Evolutionary conservation across 2,329 filamentous ascomycete species (phyloP), one percentile per base, ranked within the genome.

Genomic region (Colletotrichum siamense): DNA sequence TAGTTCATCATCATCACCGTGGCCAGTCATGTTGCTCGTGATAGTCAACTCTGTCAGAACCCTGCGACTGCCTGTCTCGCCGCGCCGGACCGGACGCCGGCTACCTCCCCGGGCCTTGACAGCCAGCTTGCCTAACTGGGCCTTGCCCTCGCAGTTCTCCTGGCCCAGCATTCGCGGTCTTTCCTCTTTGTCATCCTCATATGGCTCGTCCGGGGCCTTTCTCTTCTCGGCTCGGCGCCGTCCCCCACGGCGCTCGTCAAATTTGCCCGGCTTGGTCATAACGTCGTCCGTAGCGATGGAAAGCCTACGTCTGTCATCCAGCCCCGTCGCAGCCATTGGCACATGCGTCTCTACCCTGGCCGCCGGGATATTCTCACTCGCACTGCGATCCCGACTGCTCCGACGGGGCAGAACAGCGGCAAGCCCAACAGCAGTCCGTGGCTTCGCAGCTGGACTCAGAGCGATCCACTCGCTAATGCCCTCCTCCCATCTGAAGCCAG

Each of bases 381-480:
- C 68, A 18, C 28, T 13, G 57, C 8, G 39, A 32, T n/a, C 36
- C 57, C 63, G 63, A 44, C 49, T 34, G 61, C 36, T 59, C 16
- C 68, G 68, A 59, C 72, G 61, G 18, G 59, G 49, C 32, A 18
- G 16, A 13, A 10, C 10, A 22, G 49, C 26, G 22, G n/a, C 49
- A 26, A 18, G 59, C 13, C 22, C 16, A 16, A 62, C 8, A 18
- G 9, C 15, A 6, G 52, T 34, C 24, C 49, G 44, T 18, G 36
- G 44, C 59, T 49, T 74, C 5, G 61, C 32, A 36, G 36, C 66
- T 12, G 76, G 77, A 30, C 69, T 78, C 15, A 30, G 18, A n/a
- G 74, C 71, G 44, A 86, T 82, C 85, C 85, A 86, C 73, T 87
- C 85, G 69, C 85, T 84, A 30, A 87, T 86, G 22, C 84, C 84